Base-by-base conservation (phyloP, 1,139 yeast genomes). In the Suhomyces maxii region DNA sequence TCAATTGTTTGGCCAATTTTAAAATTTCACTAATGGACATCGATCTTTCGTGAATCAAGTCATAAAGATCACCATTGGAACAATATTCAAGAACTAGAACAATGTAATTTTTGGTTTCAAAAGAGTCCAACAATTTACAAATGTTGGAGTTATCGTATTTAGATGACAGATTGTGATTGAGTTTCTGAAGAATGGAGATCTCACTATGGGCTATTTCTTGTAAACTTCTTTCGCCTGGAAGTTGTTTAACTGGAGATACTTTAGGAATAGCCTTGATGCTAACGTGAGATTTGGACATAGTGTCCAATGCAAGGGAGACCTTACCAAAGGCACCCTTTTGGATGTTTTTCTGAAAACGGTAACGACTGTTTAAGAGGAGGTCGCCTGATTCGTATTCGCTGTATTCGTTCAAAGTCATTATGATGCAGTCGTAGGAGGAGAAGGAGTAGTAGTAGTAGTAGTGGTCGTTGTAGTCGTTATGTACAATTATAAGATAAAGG, bases 241-340 rank as follows among this genome's bases (percentile, higher is more conserved):
- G 44, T n/a, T 42, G 47, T 26, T 48, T 40, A 26, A 57, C 63
- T 11, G 60, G 58, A 25, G 63, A 55, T 12, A 67, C 57, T 55
- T 72, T 71, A 54, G 66, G 57, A 57, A 66, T 65, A 26, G 79
- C 71, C 55, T 77, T 77, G 50, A 77, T 60, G 37, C 69, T 61
- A 33, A 53, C 56, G 25, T 57, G 51, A 13, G 53, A 39, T 41
- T 57, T 57, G 9, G 64, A 56, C 9, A 46, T 40, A 11, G 65
- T 50, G 52, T 79, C 76, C 12, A 64, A 46, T n/a, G 82, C 82
- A 42, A 74, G 65, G 8, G 80, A 68, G 7, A 79, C 84, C 50
- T 68, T 69, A 33, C 84, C 84, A 60, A 79, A 79, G 8, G 82
- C 70, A 2, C 84, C 84, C 39, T 68, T 70, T 56, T 79, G 83